Evolutionary conservation across 176 grass and related monocot genomes (phyloP).

Genomic region (Hyparrhenia diplandra): DNA sequence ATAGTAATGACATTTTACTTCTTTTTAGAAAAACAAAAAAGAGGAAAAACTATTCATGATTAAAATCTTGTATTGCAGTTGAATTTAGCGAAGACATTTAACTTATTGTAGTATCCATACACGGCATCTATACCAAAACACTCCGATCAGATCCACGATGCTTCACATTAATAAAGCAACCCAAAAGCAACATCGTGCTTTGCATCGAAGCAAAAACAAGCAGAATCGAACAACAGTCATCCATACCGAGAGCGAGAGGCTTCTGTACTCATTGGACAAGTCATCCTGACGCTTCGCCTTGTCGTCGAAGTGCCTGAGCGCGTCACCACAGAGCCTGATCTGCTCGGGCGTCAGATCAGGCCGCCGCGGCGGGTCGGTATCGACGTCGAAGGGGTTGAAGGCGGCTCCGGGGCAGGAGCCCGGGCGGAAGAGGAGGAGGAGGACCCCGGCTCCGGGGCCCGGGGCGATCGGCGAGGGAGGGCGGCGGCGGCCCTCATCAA

Average conservation of each 20-base stretch:
- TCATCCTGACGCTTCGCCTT: slow-evolving; percentile 21
- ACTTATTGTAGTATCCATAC: background rate
- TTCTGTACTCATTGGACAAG: slow-evolving; percentile 44
- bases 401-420: background rate
- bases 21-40: background rate
- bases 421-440: background rate
- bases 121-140: background rate
- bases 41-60: background rate
- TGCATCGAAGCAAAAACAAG: background rate
- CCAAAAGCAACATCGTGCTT: background rate
- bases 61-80: background rate
- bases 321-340: slow-evolving; percentile 45
- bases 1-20: background rate
- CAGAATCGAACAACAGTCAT: background rate
- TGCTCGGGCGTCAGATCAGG: slow-evolving; percentile 45
- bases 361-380: slow-evolving; percentile 27
- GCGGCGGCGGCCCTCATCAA: background rate
- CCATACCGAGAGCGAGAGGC: slow-evolving; percentile 61
- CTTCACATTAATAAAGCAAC: slow-evolving; percentile 20
- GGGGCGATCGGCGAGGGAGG: background rate
- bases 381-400: slow-evolving; percentile 36
- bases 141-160: background rate
- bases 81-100: background rate
- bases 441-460: background rate
- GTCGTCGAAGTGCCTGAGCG: slow-evolving; percentile 53